A percentile compares a stretch with the other conserved stretches of the same genome.
Evolutionary conservation across 1,139 yeast species (phyloP).

Genomic region (Yamadazyma membranifaciens): DNA sequence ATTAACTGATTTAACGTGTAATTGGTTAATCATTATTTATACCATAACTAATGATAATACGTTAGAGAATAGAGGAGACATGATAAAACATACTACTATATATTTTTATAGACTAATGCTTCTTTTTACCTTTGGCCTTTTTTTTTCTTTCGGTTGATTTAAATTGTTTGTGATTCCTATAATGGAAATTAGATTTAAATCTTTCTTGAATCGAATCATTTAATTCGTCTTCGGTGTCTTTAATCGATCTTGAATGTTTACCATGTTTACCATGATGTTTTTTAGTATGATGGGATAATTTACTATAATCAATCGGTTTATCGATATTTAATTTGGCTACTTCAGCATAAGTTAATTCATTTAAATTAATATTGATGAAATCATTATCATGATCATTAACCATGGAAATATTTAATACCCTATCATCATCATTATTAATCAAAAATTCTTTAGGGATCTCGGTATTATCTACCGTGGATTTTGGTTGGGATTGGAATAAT

Average conservation of each 20-base stretch:
- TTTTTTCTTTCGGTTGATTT: slow-evolving; percentile 16
- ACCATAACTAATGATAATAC: too few relatives aligned
- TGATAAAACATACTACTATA: too few relatives aligned
- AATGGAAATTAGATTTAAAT: slow-evolving; percentile 20
- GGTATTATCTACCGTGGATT: background rate
- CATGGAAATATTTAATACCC: slow-evolving; percentile 37
- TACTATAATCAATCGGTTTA: slow-evolving; percentile 10
- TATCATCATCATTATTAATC: slow-evolving; percentile 26
- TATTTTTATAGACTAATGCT: too few relatives aligned
- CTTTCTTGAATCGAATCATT: slow-evolving; percentile 15
- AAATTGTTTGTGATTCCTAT: slow-evolving; percentile 18
- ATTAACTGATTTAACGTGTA: too few relatives aligned
- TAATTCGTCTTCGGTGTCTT: slow-evolving; percentile 7
- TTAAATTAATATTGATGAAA: slow-evolving; percentile 37
- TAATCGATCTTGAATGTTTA: too few relatives aligned
- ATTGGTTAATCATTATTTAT: background rate
- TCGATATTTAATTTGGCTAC: slow-evolving; percentile 34
- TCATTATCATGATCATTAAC: slow-evolving; percentile 29
- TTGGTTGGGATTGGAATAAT: slow-evolving; percentile 2
- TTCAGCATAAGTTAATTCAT: slow-evolving; percentile 44
- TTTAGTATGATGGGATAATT: too few relatives aligned
- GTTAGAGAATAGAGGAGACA: too few relatives aligned
- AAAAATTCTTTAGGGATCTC: slow-evolving; percentile 30
- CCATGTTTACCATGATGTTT: too few relatives aligned
- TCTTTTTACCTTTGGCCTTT: slow-evolving; percentile 2